Evolutionary conservation across 1,139 yeast species (phyloP), one percentile per base, ranked within the genome.

Genomic region (Geotrichum reessii): DNA sequence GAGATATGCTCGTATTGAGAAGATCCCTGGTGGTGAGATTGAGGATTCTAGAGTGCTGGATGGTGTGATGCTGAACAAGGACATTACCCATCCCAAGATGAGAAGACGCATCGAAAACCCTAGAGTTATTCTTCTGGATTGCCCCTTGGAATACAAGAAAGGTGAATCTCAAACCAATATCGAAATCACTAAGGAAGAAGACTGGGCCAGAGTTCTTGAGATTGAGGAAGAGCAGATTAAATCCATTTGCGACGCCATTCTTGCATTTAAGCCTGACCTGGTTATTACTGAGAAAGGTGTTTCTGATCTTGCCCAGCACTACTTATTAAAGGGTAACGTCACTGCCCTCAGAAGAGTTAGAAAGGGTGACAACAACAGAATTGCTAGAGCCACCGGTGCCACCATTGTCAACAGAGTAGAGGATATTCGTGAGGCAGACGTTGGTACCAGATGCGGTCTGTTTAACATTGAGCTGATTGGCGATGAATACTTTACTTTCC

Each of bases 271-370:
- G 72, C 99, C 99, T 21, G 96, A 89, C 71, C 80, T 95, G 69
- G 97, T 95, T 50, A 86, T 95, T 65, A 95, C 99, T 56, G 99
- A 95, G 74, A 95, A 95, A 80, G 99, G 99, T 65, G 98, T 95
- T 27, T 87, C 96, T 57, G 99, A 95, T 74, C 80, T 95, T 71
- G 99, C 99, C 48, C 99, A 95, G 75, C 99, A 95, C 76, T 92
- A 87, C 74, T 77, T 95, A 65, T 80, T 93, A 70, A 92, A 92
- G 77, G 97, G 96, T 63, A 96, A 96, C 59, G 92, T 92, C 64
- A 82, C 96, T 56, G 96, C 91, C 1, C 80, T 95, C 68, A 85
- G 99, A 80, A 86, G 99, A 76, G 97, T 91, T 54, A 88, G 91
- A 72, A 95, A 95, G 76, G 85, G 96, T 17, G 99, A 95, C 75